These are phyloP conservation scores for Sisymbrium irio DNA, from an alignment of 345 rosid species.

Conservation along the genomic window DNA sequence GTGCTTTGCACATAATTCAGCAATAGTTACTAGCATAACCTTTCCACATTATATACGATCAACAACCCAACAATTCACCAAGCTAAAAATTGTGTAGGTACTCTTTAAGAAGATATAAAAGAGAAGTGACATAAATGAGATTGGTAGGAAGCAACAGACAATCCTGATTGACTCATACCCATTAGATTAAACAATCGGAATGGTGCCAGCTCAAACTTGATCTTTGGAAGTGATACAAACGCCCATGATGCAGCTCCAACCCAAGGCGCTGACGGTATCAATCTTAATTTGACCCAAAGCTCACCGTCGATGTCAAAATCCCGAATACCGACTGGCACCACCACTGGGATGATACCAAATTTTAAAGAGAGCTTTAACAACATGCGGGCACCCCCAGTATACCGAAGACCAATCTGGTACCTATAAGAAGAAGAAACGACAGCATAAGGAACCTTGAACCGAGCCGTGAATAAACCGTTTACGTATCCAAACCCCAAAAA, in stretches of 20 bases:
- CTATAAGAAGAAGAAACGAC: constrained; percentile 39
- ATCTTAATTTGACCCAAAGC: constrained; percentile 96
- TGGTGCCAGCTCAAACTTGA: constrained; percentile 91
- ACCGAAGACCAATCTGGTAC: constrained; percentile 96
- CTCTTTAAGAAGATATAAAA: not conserved
- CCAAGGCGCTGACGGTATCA: constrained; percentile 90
- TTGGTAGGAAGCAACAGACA: constrained; percentile 1
- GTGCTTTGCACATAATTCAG: not conserved
- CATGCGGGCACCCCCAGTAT: constrained; percentile 97
- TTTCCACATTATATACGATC: constrained; percentile 7
- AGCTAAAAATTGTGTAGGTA: not conserved
- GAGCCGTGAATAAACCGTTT: not conserved
- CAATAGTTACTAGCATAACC: not conserved
- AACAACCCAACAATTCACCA: not conserved
- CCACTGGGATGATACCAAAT: constrained; percentile 77
- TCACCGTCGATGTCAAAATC: constrained; percentile 98
- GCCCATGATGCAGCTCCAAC: constrained; percentile 97
- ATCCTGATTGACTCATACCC: constrained; percentile 54
- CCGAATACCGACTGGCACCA: constrained; percentile 86
- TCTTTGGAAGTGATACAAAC: constrained; percentile 93
- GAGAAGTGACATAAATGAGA: not conserved
- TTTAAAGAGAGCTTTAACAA: constrained; percentile 83
- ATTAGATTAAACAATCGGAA: constrained; percentile 91
- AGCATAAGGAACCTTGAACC: constrained; percentile 22
- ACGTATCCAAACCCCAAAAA: not conserved